Evolutionary conservation across 2,329 filamentous ascomycete species (phyloP), one percentile per base, ranked within the genome.

Genomic region (Fusarium cyanostomum): DNA sequence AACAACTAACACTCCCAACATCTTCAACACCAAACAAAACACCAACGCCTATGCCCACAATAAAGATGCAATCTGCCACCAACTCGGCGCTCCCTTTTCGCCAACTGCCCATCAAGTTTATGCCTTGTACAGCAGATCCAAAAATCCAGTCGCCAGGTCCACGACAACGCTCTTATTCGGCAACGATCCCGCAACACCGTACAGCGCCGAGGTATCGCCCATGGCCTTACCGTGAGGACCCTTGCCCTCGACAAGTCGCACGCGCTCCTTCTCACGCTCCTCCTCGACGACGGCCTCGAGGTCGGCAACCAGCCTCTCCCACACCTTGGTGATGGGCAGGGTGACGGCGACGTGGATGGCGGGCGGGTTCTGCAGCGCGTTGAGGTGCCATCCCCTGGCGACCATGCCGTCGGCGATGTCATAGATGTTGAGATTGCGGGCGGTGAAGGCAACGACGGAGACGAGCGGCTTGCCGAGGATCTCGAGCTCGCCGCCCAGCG

Each of bases 261-360:
- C 90, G 54, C 91, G 81, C 74, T 93, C 92, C 81, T 92, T 92
- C 74, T 95, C 92, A 66, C 90, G 86, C 79, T 96, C 92, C 21
- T 85, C 87, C 74, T 90, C 86, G 26, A 89, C 78, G 6, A 88
- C 86, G 3, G 80, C 79, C 78, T 89, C 87, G 15, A 91, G 78
- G 75, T 99, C 95, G 8, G 80, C 78, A 46, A 95, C 84, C 52
- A 99, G 82, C 72, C 86, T 85, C 72, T 98, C 93, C 74, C 92
- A 91, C 3, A 90, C 92, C 70, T 89, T 89, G 18, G 89, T 88
- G 43, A 96, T 91, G 13, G 94, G 94, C 69, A 96, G 77, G 1
- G 95, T 99, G 34, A 98, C 93, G 11, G 95, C 95, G 34, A 98
- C 87, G 76, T 99, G 95, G 52, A 99, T 92, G 16, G 93, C 95